A percentile compares a stretch with the other conserved stretches of the same genome.
These are phyloP conservation scores for Mallotus nudiflorus DNA, from an alignment of 345 rosid species.

Conservation along the genomic window DNA sequence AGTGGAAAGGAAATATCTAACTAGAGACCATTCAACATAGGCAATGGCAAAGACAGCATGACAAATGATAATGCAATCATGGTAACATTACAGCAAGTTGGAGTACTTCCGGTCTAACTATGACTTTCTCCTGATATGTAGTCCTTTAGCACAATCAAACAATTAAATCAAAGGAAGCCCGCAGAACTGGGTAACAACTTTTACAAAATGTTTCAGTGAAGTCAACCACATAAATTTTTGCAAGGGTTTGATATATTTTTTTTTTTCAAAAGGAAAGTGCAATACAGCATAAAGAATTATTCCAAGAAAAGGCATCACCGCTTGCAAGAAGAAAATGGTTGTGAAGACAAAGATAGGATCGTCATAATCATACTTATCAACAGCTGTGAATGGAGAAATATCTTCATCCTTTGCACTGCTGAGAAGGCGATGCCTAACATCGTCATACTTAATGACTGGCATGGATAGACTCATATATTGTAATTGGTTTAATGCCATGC, in stretches of 20 bases:
- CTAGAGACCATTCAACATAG: neutral
- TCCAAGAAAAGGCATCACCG: neutral
- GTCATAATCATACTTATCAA: slow-evolving; percentile 70
- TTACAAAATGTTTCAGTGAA: too few relatives aligned
- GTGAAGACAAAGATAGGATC: slow-evolving; percentile 4
- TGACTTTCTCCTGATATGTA: neutral
- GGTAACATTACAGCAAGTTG: neutral
- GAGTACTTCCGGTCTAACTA: neutral
- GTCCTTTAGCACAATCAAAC: neutral
- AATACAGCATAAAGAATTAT: neutral
- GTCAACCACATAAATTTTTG: neutral
- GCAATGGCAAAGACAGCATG: neutral
- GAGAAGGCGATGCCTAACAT: slow-evolving; percentile 80
- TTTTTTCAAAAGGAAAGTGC: neutral
- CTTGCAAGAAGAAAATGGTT: neutral
- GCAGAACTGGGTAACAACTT: neutral
- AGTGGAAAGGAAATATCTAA: neutral
- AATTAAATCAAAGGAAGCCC: neutral
- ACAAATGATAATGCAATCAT: neutral
- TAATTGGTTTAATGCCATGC: slow-evolving; percentile 90
- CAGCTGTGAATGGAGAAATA: slow-evolving; percentile 95
- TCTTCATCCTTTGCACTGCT: slow-evolving; percentile 96
- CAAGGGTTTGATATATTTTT: neutral
- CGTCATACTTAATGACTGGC: slow-evolving; percentile 83
- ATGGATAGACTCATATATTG: slow-evolving; percentile 94